A percentile compares a stretch with the other conserved stretches of the same genome.
Conservation (phyloP, 2,329 filamentous ascomycete species). For the Fusarium hostae region DNA sequence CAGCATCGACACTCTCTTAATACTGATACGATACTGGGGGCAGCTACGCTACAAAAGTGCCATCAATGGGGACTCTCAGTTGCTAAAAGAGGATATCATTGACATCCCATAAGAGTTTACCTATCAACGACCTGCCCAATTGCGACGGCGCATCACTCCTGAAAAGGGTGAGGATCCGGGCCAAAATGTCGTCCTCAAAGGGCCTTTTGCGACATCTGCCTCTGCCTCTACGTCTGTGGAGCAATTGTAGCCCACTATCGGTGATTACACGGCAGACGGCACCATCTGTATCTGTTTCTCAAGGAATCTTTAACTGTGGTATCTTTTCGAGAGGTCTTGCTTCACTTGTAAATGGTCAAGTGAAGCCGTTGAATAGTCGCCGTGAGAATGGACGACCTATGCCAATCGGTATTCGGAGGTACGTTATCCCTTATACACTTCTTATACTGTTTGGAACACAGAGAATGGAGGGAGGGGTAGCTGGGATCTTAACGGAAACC, state of each 20-base stretch:
- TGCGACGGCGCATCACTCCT: constrained; percentile 33
- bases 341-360: constrained; percentile 21
- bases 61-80: constrained; percentile 36
- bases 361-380: constrained; percentile 29
- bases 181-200: constrained; percentile 44
- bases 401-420: constrained; percentile 43
- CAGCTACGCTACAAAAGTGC: constrained; percentile 46
- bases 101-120: constrained; percentile 21
- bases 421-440: constrained; percentile 27
- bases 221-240: constrained; percentile 41
- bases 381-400: constrained; percentile 31
- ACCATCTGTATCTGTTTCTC: constrained; percentile 9
- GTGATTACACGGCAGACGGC: constrained; percentile 33
- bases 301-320: constrained; percentile 4
- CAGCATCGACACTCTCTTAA: constrained; percentile 4
- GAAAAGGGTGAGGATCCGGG: constrained; percentile 29
- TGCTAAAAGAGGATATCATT: constrained; percentile 28
- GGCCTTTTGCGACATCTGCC: constrained; percentile 46
- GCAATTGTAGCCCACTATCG: constrained; percentile 37
- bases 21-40: constrained; percentile 17
- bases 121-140: constrained; percentile 41
- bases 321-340: constrained; percentile 13
- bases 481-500: not conserved
- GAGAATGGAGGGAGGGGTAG: not conserved
- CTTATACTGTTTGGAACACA: not conserved